These are phyloP conservation scores for Fusarium musae DNA, from an alignment of 2,329 filamentous ascomycete genomes.

Conservation along the genomic window DNA sequence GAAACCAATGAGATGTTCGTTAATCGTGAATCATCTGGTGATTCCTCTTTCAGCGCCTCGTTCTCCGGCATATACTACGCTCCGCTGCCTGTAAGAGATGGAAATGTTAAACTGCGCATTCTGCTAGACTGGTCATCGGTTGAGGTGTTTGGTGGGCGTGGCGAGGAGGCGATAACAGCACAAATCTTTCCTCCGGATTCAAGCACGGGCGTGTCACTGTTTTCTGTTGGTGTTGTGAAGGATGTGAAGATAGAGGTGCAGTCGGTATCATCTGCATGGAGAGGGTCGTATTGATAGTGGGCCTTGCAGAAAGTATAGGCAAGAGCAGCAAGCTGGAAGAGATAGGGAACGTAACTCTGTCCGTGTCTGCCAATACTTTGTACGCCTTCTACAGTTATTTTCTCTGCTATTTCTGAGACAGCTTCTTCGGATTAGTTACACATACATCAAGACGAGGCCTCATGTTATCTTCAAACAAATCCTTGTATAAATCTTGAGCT, in stretches of 20 bases:
- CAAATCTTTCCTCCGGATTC: not conserved
- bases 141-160: not conserved
- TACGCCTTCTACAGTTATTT: no score
- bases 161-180: not conserved
- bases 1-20: not conserved
- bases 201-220: not conserved
- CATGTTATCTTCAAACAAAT: no score
- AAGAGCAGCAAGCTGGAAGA: fast-evolving
- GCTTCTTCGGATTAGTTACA: no score
- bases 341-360: fast-evolving
- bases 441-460: no score
- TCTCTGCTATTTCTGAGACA: no score
- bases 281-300: not conserved
- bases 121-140: not conserved
- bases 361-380: not conserved
- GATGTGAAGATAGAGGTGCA: not conserved
- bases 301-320: fast-evolving
- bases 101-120: not conserved
- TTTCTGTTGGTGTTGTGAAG: not conserved
- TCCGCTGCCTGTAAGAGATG: not conserved
- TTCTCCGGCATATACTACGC: not conserved
- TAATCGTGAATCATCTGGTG: not conserved
- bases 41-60: not conserved
- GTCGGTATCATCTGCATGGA: not conserved
- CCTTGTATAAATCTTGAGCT: fast-evolving